Evolutionary conservation across 1,284 basidiomycete genomes (phyloP).

Genomic region (Pholiota adiposa): DNA sequence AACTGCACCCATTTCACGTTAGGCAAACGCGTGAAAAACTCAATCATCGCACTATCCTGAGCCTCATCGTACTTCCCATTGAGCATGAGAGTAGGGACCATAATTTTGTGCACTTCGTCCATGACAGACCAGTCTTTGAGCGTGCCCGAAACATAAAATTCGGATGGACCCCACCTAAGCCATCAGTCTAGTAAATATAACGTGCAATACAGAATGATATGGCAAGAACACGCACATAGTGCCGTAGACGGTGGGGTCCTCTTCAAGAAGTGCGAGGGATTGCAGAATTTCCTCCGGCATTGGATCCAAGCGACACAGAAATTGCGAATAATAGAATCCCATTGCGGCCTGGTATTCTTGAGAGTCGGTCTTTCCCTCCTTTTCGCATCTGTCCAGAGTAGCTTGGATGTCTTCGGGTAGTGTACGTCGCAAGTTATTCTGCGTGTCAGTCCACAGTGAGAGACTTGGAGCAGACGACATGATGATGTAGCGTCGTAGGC

Average conservation of each 20-base stretch:
- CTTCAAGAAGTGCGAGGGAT: slow-evolving; percentile 38
- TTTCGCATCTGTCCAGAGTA: slow-evolving; percentile 49
- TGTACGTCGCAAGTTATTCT: slow-evolving; percentile 34
- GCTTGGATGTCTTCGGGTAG: slow-evolving; percentile 50
- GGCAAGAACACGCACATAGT: slow-evolving; percentile 34
- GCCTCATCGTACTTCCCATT: slow-evolving; percentile 58
- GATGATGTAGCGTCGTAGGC: slow-evolving; percentile 46
- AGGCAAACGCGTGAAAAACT: slow-evolving; percentile 48
- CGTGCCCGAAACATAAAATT: slow-evolving; percentile 51
- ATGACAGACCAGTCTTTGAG: slow-evolving; percentile 54
- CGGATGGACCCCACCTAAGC: slow-evolving; percentile 54
- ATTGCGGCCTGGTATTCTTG: slow-evolving; percentile 51
- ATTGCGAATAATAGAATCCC: slow-evolving; percentile 44
- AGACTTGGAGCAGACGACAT: slow-evolving; percentile 44
- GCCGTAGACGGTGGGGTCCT: slow-evolving; percentile 53
- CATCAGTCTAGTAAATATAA: background rate
- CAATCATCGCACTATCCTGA: slow-evolving; percentile 45
- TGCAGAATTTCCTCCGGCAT: slow-evolving; percentile 41
- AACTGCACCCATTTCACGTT: slow-evolving; percentile 55
- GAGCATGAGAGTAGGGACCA: slow-evolving; percentile 51
- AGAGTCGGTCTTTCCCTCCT: slow-evolving; percentile 46
- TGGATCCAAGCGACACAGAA: slow-evolving; percentile 51
- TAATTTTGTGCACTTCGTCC: slow-evolving; percentile 47
- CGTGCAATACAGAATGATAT: no score
- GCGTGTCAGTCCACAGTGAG: slow-evolving; percentile 40